Percentiles rank a stretch among this genome's conserved stretches.
phyloP scores from a whole-genome alignment of 169 alveolate genomes.

The Cryptosporidium meleagridis region DNA sequence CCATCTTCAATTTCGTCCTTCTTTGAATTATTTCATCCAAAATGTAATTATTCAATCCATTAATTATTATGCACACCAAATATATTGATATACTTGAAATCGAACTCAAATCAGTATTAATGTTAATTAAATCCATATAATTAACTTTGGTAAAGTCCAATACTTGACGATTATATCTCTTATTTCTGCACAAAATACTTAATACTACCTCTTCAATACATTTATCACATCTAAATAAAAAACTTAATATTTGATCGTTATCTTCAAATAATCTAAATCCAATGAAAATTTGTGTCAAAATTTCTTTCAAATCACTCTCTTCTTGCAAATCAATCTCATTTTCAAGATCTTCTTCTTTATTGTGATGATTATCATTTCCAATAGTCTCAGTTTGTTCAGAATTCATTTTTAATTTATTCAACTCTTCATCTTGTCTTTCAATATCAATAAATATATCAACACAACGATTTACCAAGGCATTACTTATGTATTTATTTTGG shows the following conservation, averaged over 20 bases:
- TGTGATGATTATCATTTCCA: not conserved
- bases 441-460: conserved; percentile 82
- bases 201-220: not conserved
- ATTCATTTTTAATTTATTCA: not conserved
- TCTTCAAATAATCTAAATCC: too few relatives aligned
- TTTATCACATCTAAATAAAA: not conserved
- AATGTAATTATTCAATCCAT: not conserved
- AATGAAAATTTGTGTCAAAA: too few relatives aligned
- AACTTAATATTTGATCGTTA: not conserved
- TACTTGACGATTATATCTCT: not conserved
- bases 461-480: conserved; percentile 92
- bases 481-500: conserved; percentile 80
- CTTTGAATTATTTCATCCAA: not conserved
- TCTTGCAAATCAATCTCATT: too few relatives aligned
- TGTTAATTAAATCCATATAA: too few relatives aligned
- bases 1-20: not conserved
- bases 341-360: not conserved
- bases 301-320: too few relatives aligned
- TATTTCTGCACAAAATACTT: not conserved
- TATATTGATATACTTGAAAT: not conserved
- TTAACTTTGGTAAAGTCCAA: not conserved
- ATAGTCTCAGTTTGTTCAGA: not conserved
- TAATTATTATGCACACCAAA: not conserved
- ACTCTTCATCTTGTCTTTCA: not conserved
- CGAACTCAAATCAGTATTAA: not conserved